Conservation (phyloP, 192 early-diverging fungal species). For the Entomortierella chlamydospora region DNA sequence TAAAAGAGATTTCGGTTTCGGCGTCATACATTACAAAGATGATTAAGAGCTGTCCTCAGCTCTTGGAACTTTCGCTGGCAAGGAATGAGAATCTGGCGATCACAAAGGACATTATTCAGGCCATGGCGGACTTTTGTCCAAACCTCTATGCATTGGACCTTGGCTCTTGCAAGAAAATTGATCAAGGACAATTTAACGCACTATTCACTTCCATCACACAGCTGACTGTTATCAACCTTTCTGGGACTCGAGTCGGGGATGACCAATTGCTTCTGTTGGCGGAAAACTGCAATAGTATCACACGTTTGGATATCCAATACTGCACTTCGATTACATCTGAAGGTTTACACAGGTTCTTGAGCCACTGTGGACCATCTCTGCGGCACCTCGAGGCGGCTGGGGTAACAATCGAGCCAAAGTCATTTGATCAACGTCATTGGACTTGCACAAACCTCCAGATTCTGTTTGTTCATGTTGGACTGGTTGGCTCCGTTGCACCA, state of each 20-base stretch:
- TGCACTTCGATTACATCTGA: constrained; percentile 40
- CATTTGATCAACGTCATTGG: constrained; percentile 34
- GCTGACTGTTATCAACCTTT: constrained; percentile 33
- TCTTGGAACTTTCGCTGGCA: constrained; percentile 42
- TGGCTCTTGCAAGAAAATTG: constrained; percentile 42
- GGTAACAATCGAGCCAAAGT: constrained; percentile 31
- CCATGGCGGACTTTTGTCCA: constrained; percentile 17
- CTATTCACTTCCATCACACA: constrained; percentile 24
- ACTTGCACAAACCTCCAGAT: constrained; percentile 38
- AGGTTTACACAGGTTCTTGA: constrained; percentile 36
- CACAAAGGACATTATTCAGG: not conserved
- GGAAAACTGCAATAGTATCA: constrained; percentile 18
- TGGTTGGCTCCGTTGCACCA: constrained; percentile 9
- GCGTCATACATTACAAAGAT: constrained; percentile 10
- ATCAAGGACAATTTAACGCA: constrained; percentile 10
- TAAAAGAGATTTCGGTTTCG: constrained; percentile 17
- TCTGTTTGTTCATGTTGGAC: constrained; percentile 43
- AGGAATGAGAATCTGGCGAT: constrained; percentile 28
- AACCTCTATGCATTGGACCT: constrained; percentile 39
- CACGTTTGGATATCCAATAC: constrained; percentile 40
- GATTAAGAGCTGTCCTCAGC: constrained; percentile 19
- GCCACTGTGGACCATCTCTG: constrained; percentile 14
- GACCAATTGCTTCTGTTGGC: constrained; percentile 20
- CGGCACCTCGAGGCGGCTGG: constrained; percentile 38
- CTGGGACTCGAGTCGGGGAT: constrained; percentile 31